Evolutionary conservation across 2,329 filamentous ascomycete species (phyloP).

Genomic region (Aquanectria penicillioides): DNA sequence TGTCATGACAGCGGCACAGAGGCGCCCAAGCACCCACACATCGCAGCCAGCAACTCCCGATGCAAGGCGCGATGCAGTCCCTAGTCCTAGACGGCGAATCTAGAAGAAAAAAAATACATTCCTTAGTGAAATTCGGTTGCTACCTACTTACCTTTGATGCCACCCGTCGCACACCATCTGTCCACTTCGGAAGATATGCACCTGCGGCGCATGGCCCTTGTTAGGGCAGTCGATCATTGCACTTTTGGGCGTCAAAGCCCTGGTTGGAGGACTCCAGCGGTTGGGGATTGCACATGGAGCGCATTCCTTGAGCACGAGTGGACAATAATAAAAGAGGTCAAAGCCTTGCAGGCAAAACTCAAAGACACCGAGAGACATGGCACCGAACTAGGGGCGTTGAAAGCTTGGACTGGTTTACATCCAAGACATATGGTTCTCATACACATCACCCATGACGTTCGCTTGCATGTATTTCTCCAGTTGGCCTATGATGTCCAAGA

Average conservation of each 20-base stretch:
- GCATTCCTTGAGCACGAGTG: background rate
- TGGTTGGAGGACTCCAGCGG: slow-evolving; percentile 6
- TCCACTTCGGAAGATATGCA: slow-evolving; percentile 13
- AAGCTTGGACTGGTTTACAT: background rate
- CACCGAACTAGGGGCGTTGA: background rate
- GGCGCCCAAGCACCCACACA: background rate
- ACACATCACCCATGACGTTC: background rate
- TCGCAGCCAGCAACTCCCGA: background rate
- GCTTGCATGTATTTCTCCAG: background rate
- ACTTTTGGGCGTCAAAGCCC: slow-evolving; percentile 17
- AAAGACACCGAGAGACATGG: slow-evolving; percentile 11
- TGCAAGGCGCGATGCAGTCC: background rate
- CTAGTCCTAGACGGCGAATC: too few relatives aligned
- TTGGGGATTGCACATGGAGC: slow-evolving; percentile 4
- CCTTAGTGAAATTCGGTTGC: background rate
- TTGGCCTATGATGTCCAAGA: too few relatives aligned
- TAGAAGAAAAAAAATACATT: slow-evolving; percentile 3
- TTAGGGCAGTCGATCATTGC: slow-evolving; percentile 22
- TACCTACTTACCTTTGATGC: slow-evolving; percentile 2
- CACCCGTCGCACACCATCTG: too few relatives aligned
- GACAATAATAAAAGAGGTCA: background rate
- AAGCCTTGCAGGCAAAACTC: background rate
- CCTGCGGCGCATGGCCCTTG: slow-evolving; percentile 13
- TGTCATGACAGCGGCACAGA: background rate
- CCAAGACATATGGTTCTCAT: slow-evolving; percentile 4